Evolutionary conservation across 768 basidiomycete species (phyloP).

Genomic region (Pseudohyphozyma bogoriensis): DNA sequence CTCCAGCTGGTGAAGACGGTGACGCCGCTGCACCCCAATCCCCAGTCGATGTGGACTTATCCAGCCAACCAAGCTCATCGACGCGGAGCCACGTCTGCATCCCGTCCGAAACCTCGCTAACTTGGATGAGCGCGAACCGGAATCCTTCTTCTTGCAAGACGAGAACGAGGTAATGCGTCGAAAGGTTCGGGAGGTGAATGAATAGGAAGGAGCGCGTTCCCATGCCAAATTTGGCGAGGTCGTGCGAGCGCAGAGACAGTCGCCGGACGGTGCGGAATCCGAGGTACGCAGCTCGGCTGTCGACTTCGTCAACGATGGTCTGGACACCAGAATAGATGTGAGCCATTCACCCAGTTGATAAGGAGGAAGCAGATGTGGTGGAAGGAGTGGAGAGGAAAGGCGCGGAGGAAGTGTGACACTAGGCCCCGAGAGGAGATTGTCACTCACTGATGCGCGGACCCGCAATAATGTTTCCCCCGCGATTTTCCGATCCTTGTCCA

Average conservation of each 20-base stretch:
- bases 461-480: conserved; percentile 12
- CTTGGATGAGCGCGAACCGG: conserved; percentile 67
- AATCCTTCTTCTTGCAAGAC: conserved; percentile 68
- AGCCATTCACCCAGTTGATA: too few species aligned
- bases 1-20: not conserved
- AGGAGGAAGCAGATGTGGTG: not conserved
- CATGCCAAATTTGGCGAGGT: conserved; percentile 60
- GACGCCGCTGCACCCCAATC: not conserved
- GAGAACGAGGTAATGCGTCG: conserved; percentile 60
- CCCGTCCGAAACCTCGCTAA: conserved; percentile 29
- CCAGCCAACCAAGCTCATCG: conserved; percentile 30
- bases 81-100: conserved; percentile 24
- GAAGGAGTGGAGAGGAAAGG: too few species aligned
- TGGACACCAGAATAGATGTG: not conserved
- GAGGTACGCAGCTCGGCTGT: conserved; percentile 7
- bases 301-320: conserved; percentile 24
- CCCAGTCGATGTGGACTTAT: not conserved
- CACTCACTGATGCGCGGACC: conserved; percentile 8
- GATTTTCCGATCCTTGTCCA: not conserved
- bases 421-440: too few species aligned
- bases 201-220: conserved; percentile 44
- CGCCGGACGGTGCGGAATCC: conserved; percentile 2
- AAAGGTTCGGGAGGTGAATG: conserved; percentile 1
- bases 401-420: too few species aligned
- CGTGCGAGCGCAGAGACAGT: conserved; percentile 39